A percentile compares a stretch with the other conserved stretches of the same genome.
Conservation (phyloP, 192 early-diverging fungal species). For the Coemansia sp. region DNA sequence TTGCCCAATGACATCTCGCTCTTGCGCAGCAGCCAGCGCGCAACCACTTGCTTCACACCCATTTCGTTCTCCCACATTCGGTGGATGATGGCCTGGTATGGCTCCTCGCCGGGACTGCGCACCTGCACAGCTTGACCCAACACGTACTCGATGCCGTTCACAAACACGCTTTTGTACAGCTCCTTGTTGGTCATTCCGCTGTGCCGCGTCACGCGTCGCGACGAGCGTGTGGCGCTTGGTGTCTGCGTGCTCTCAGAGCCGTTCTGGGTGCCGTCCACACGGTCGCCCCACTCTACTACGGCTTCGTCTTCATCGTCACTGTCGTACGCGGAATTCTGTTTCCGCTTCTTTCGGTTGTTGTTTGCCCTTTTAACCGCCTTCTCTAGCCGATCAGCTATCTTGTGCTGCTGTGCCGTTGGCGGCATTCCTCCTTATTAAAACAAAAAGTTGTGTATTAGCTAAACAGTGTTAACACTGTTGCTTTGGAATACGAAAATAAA, state of each 20-base stretch:
- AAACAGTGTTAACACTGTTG: not conserved
- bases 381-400: slow-evolving; percentile 34
- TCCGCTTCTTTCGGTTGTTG: slow-evolving; percentile 14
- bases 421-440: slow-evolving; percentile 9
- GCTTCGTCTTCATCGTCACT: slow-evolving; percentile 23
- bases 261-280: slow-evolving; percentile 5
- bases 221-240: slow-evolving; percentile 3
- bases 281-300: slow-evolving; percentile 40
- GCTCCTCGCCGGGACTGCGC: slow-evolving; percentile 40
- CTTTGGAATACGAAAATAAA: not conserved
- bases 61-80: slow-evolving; percentile 63
- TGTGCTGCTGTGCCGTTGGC: slow-evolving; percentile 16
- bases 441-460: not conserved
- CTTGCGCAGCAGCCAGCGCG: slow-evolving; percentile 61
- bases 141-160: slow-evolving; percentile 50
- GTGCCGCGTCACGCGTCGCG: slow-evolving; percentile 60
- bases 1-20: slow-evolving; percentile 31
- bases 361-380: slow-evolving; percentile 29
- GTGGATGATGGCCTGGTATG: slow-evolving; percentile 58
- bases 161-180: slow-evolving; percentile 42
- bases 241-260: not conserved
- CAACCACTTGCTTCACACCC: slow-evolving; percentile 49
- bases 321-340: slow-evolving; percentile 18
- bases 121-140: slow-evolving; percentile 48
- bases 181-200: slow-evolving; percentile 61